A percentile compares a stretch with the other conserved stretches of the same genome.
Conservation (phyloP, 768 basidiomycete species). For the Lactarius psammicola region DNA sequence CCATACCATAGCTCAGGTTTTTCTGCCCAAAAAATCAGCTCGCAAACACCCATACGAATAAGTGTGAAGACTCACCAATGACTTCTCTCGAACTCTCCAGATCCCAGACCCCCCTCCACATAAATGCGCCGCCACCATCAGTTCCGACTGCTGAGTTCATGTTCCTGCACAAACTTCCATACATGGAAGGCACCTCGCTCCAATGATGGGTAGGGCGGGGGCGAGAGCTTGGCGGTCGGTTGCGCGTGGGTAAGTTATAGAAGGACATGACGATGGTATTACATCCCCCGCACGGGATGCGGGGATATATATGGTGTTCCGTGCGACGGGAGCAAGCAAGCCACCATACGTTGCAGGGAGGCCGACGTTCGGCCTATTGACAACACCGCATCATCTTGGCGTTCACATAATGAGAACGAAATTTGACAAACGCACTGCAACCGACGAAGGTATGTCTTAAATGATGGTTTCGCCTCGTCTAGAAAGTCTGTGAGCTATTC, state of each 20-base stretch:
- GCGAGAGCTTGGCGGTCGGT: slow-evolving; percentile 30
- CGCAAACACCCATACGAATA: no score
- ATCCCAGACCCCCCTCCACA: no score
- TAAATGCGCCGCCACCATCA: slow-evolving; percentile 10
- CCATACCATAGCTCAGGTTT: no score
- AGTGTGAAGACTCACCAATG: no score
- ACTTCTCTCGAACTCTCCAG: no score
- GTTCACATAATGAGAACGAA: slow-evolving; percentile 17
- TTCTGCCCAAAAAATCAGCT: no score
- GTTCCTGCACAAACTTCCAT: slow-evolving; percentile 50
- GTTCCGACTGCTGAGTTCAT: slow-evolving; percentile 53
- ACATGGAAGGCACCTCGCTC: slow-evolving; percentile 63
- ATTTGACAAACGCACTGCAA: slow-evolving; percentile 51
- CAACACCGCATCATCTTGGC: slow-evolving; percentile 16
- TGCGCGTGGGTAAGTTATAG: slow-evolving; percentile 70
- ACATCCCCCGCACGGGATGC: slow-evolving; percentile 84
- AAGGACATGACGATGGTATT: slow-evolving; percentile 85
- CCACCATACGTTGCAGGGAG: no score
- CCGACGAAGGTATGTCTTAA: slow-evolving; percentile 80
- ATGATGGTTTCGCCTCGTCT: no score
- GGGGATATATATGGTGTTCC: slow-evolving; percentile 82
- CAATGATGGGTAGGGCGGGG: slow-evolving; percentile 10
- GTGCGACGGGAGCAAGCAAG: slow-evolving; percentile 48
- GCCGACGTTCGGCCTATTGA: slow-evolving; percentile 76
- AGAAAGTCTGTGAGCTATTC: no score